Base-by-base conservation (phyloP, 2,329 filamentous ascomycete species). In the Trichophyton rubrum region DNA sequence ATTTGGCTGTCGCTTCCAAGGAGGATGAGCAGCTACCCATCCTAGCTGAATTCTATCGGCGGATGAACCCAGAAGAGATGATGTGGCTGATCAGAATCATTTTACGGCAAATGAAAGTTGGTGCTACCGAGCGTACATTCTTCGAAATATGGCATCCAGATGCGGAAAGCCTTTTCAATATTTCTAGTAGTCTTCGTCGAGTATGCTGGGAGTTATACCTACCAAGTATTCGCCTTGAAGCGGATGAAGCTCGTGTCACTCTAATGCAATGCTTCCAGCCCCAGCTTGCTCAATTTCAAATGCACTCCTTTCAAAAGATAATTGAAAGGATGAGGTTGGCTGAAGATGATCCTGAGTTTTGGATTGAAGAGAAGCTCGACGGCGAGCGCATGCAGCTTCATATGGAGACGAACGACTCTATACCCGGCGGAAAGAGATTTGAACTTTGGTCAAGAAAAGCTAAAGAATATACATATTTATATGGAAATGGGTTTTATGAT, bases 281-380 rank as follows among this genome's bases (percentile, higher is more conserved):
- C 4, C 93, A 97, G 72, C 80, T 99, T 40, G 93, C 93, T 3
- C 88, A 93, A 65, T 96, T 95, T 64, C 90, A 96, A 71, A 88
- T 88, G 79, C 82, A 88, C 38, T 85, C 85, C 0, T 89, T 96
- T 66, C 82, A 90, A 60, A 88, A 85, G 69, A 89, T 95, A 82
- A 84, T 95, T 1, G 78, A 83, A 17, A 85, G 76, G 51, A 82
- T 86, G 73, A 82, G 83, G 1, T 79, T 81, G 0, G 86, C 83
- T 0, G 82, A 86, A 24, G 85, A 89, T 0, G 85, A 95, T 59
- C 78, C 81, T 0, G 84, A 87, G 7, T 99, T 95, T 69, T 97
- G 91, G 90, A 93, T 97, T 56, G 93, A 99, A 72, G 93, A 99
- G 75, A 99, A 99, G 73, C 78, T 99, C 7, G 93, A 99, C 66